Base-by-base conservation (phyloP, 2,329 filamentous ascomycete genomes). In the Thermothelomyces thermophilus region DNA sequence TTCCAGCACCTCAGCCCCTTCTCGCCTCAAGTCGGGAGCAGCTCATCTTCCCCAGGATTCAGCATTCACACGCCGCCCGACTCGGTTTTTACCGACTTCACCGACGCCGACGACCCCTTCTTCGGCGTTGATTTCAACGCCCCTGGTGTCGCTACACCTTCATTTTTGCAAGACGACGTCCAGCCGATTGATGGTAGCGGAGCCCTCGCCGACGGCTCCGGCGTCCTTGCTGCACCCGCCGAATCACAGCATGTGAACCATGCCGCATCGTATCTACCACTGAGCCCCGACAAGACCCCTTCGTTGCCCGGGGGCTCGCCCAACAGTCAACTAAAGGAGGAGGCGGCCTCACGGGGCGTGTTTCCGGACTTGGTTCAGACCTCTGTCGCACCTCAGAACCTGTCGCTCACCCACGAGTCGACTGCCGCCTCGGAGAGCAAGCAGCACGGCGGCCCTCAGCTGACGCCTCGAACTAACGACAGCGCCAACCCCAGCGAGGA, bases 211-310 rank as follows among this genome's bases (percentile, higher is more conserved):
- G 52, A 59, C 34, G 39, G 50, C 13, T 31, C 42, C 20, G 16
- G 39, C 30, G 19, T 48, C 39, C 48, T 51, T 42, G 22, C 50
- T 37, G 44, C 41, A 30, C 39, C 54, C 20, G 16, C 54, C 22
- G 47, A 52, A 16, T 22, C 55, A 35, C 50, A 58, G 46, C 44
- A 64, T 57, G 60, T 56, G 46, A 55, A 59, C 22, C 59, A 55
- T 26, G 51, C 58, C n/a, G 43, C 47, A 19, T 30, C 48, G 1
- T 59, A 60, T 26, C 72, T 71, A 54, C 77, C 75, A 30, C 60
- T 78, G 56, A 80, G 75, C 53, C 77, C 76, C 22, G 71, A 74
- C 43, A 72, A 72, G 51, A 77, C 74, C 14, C 72, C 73, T 17
- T 73, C 74, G 9, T 62, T 76, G 9, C 67, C 73, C 53, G 68